Conservation (phyloP, 768 basidiomycete genomes). For the Gymnopilus junonius region DNA sequence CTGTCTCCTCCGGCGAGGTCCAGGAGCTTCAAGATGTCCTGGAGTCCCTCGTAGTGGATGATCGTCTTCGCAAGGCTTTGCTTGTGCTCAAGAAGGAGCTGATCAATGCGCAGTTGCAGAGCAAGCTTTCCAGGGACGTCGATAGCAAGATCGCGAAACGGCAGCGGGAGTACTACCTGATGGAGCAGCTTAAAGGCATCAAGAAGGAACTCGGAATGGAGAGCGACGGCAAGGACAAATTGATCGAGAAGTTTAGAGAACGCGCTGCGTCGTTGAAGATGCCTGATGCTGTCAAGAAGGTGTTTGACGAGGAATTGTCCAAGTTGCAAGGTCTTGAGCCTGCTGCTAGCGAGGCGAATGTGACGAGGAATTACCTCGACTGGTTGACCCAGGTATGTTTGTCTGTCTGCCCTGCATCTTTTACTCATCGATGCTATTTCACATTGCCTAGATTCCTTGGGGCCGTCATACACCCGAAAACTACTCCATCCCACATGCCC, state of each 20-base stretch:
- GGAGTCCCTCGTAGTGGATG: constrained; percentile 84
- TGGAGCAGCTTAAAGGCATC: constrained; percentile 96
- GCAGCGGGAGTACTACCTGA: constrained; percentile 93
- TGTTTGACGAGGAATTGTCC: constrained; percentile 94
- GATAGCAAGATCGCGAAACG: constrained; percentile 94
- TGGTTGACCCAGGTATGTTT: constrained; percentile 78
- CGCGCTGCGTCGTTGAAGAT: constrained; percentile 81
- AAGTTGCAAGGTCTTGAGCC: constrained; percentile 91
- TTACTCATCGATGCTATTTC: not conserved
- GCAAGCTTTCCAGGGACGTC: constrained; percentile 90
- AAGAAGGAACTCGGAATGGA: constrained; percentile 98
- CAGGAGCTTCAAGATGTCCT: constrained; percentile 92
- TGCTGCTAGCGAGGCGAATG: constrained; percentile 90
- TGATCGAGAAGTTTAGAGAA: constrained; percentile 92
- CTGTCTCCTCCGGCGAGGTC: constrained; percentile 92
- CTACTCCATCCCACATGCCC: constrained; percentile 84
- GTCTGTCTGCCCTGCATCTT: not conserved
- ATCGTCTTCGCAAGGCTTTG: constrained; percentile 87
- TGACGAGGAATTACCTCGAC: constrained; percentile 93
- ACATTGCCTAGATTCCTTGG: constrained; percentile 81
- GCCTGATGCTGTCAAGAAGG: constrained; percentile 89
- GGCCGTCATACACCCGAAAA: constrained; percentile 94
- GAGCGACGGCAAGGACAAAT: constrained; percentile 91
- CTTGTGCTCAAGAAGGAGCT: constrained; percentile 97
- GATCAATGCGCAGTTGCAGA: constrained; percentile 94